phyloP scores from a whole-genome alignment of 1,284 basidiomycete genomes.

The Melampsora americana region DNA sequence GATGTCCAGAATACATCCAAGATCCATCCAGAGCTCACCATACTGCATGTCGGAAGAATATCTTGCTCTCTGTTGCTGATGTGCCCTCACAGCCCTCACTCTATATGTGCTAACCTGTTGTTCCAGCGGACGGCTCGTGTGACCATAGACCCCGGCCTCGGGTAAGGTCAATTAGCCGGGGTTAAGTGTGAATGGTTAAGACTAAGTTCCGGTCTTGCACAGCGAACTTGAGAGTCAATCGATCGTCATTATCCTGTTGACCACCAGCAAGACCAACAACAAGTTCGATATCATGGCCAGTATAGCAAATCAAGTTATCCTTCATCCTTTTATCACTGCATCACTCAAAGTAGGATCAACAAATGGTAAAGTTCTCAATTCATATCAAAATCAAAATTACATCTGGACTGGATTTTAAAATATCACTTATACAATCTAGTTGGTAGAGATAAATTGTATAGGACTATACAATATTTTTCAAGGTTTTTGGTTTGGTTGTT shows the following conservation, averaged over 20 bases:
- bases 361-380: constrained; percentile 56
- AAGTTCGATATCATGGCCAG: constrained; percentile 29
- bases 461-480: constrained; percentile 80
- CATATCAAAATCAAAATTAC: neutral
- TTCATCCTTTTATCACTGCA: constrained; percentile 76
- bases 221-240: too few relatives aligned
- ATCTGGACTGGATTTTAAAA: neutral
- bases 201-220: too few relatives aligned
- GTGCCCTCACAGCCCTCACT: too few relatives aligned
- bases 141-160: neutral
- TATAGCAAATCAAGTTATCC: constrained; percentile 68
- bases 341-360: constrained; percentile 73
- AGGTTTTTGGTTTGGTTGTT: constrained; percentile 80
- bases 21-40: too few relatives aligned
- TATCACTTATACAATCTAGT: constrained; percentile 52
- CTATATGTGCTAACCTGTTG: too few relatives aligned
- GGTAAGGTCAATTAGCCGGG: neutral
- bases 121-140: neutral
- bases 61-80: too few relatives aligned
- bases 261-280: too few relatives aligned
- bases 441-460: constrained; percentile 78
- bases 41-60: too few relatives aligned
- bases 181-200: neutral
- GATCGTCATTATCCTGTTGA: too few relatives aligned
- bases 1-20: too few relatives aligned